Evolutionary conservation across 2,329 filamentous ascomycete genomes (phyloP).

Genomic region (Dactylellina drechsleri): DNA sequence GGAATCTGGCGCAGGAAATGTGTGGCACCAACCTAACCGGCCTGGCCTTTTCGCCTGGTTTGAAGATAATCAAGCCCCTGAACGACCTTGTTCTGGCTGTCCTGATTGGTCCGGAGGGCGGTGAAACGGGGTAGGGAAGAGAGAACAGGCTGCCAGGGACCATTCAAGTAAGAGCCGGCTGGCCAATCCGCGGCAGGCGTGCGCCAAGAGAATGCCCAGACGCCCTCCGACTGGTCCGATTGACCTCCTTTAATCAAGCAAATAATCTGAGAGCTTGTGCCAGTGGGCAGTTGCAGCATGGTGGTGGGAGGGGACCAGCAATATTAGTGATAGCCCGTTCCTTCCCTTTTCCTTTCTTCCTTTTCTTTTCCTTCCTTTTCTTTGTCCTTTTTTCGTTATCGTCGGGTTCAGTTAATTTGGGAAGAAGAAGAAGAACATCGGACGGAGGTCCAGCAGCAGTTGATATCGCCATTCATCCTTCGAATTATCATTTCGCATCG

Average conservation of each 20-base stretch:
- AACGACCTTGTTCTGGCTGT: background rate
- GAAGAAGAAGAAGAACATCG: slow-evolving; percentile 7
- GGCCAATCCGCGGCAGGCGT: slow-evolving; percentile 27
- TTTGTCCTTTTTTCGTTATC: background rate
- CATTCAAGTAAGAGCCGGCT: slow-evolving; percentile 19
- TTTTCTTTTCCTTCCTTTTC: background rate
- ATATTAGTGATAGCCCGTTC: too few relatives aligned
- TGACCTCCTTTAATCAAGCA: slow-evolving; percentile 28
- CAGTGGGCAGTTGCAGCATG: too few relatives aligned
- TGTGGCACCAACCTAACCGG: slow-evolving; percentile 32
- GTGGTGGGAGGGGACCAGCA: too few relatives aligned
- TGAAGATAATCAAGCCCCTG: slow-evolving; percentile 28
- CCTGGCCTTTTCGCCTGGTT: slow-evolving; percentile 8
- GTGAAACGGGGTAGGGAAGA: background rate
- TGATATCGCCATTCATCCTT: background rate
- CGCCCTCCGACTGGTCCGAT: slow-evolving; percentile 29
- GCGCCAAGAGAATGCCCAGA: slow-evolving; percentile 11
- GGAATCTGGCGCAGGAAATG: slow-evolving; percentile 1
- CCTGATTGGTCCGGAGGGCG: slow-evolving; percentile 24
- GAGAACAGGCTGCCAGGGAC: slow-evolving; percentile 42
- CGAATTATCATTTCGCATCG: too few relatives aligned
- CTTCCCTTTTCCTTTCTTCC: too few relatives aligned
- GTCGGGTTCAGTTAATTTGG: background rate
- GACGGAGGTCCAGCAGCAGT: background rate
- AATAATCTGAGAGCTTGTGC: slow-evolving; percentile 19